Evolutionary conservation across 2,329 filamentous ascomycete genomes (phyloP), one percentile per base, ranked within the genome.

Genomic region (Tolypocladium inflatum): DNA sequence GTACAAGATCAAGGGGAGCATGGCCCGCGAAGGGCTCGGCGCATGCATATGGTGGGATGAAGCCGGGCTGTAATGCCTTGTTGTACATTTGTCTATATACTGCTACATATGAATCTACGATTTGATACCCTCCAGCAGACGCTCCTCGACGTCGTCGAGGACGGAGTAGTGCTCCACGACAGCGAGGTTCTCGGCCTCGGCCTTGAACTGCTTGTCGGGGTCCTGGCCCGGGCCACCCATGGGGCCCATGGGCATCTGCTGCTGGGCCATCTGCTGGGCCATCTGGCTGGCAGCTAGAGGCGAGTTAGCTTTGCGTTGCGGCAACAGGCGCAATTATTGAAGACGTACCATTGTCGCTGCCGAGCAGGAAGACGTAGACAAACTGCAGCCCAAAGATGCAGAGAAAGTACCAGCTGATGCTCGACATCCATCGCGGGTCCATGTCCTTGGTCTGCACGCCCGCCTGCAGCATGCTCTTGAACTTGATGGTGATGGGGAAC

Each of bases 391-490:
- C 94, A 71, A 99, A 97, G 63, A 99, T 86, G 68, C 95, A 97
- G 64, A 99, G 78, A 71, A 99, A 97, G 78, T 99, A 99, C 92
- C 94, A 99, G 60, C 91, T 96, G 73, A 99, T 86, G 74, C 91
- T 96, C 1, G 92, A 97, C 76, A 99, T 96, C 94, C 94, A 99
- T 74, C 93, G 84, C 13, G 96, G 94, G 70, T 99, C 95, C 77
- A 99, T 87, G 71, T 99, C 94, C 68, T 87, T 88, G 33, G 95
- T 99, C 63, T 91, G 91, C 51, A 99, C 93, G 67, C 94, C 94
- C 48, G 93, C 93, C 77, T 99, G 94, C 56, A 99, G 81, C 94
- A 99, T 99, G 65, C 91, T 94, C 81, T 99, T 99, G 83, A 99
- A 99, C 73, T 96, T 95, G 73, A 97, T 92, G 38, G 94, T 99